phyloP scores from a whole-genome alignment of 140 eudicot species.

The Anethum foeniculum region DNA sequence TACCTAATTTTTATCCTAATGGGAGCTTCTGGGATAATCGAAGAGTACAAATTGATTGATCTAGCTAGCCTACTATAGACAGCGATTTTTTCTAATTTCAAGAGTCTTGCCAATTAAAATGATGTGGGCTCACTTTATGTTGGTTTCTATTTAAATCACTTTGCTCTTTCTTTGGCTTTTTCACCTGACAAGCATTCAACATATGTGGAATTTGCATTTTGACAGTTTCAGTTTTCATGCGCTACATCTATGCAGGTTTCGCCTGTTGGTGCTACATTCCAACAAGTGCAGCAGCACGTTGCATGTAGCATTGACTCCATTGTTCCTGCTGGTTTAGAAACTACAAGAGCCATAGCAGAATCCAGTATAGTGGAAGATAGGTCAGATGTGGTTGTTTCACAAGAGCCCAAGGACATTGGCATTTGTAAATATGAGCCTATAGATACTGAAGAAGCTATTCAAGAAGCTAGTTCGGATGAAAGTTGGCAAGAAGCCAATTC shows the following conservation, averaged over 20 bases:
- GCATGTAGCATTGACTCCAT: slow-evolving; percentile 9
- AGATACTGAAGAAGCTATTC: slow-evolving; percentile 37
- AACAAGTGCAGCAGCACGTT: slow-evolving; percentile 30
- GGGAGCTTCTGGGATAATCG: neutral
- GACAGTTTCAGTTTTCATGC: neutral
- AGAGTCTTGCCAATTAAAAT: neutral
- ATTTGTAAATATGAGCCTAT: slow-evolving; percentile 17
- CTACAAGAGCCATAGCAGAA: slow-evolving; percentile 23
- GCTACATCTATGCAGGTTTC: slow-evolving; percentile 30
- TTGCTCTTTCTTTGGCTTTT: neutral
- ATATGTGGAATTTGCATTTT: neutral
- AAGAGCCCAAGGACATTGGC: slow-evolving; percentile 21
- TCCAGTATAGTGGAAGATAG: slow-evolving; percentile 26
- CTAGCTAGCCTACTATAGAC: neutral
- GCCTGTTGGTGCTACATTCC: slow-evolving; percentile 42
- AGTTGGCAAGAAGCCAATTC: slow-evolving; percentile 97
- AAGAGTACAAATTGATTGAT: neutral
- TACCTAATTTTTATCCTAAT: neutral
- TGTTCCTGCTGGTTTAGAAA: slow-evolving; percentile 26
- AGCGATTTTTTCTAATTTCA: neutral
- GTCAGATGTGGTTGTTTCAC: slow-evolving; percentile 22
- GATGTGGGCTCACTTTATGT: neutral
- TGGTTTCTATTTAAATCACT: neutral
- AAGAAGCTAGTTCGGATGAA: slow-evolving; percentile 64
- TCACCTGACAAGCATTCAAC: neutral